Conservation (phyloP, 176 grass and related monocot species). For the Aegilops longissima region DNA sequence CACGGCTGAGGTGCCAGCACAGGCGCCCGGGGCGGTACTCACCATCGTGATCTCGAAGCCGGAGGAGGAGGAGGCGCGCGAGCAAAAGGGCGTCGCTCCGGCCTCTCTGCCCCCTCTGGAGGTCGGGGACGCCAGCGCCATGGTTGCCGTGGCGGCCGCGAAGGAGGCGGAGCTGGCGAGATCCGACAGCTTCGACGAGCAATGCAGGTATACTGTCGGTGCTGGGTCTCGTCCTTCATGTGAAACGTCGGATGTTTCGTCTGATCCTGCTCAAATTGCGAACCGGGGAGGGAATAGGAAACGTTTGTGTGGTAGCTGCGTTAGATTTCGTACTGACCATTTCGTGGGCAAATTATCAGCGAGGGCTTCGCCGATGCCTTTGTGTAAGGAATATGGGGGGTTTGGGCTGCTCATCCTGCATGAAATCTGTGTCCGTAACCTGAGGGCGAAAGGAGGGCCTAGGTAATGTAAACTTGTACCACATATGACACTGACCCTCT, state of each 20-base stretch:
- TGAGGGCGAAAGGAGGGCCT: neutral
- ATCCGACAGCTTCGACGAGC: slow-evolving; percentile 68
- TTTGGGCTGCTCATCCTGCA: neutral
- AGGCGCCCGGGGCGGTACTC: slow-evolving; percentile 12
- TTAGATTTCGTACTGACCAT: neutral
- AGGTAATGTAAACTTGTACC: neutral
- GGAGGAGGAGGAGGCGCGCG: slow-evolving; percentile 51
- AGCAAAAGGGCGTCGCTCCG: slow-evolving; percentile 19
- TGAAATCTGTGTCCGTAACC: neutral
- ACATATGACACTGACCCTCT: neutral
- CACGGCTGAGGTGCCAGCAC: slow-evolving; percentile 1
- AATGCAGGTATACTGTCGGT: slow-evolving; percentile 73
- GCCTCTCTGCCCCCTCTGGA: neutral
- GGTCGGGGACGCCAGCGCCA: neutral
- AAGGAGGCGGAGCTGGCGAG: slow-evolving; percentile 50
- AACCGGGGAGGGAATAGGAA: neutral
- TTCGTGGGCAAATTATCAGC: neutral
- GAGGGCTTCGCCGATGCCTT: neutral
- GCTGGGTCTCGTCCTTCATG: too few species aligned
- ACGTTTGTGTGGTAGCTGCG: neutral
- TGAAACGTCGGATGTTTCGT: slow-evolving; percentile 13
- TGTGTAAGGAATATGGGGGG: neutral
- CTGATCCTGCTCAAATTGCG: neutral
- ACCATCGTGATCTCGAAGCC: slow-evolving; percentile 73
- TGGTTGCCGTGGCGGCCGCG: slow-evolving; percentile 16